Evolutionary conservation across 768 basidiomycete species (phyloP), one percentile per base, ranked within the genome.

Genomic region (Imleria badia): DNA sequence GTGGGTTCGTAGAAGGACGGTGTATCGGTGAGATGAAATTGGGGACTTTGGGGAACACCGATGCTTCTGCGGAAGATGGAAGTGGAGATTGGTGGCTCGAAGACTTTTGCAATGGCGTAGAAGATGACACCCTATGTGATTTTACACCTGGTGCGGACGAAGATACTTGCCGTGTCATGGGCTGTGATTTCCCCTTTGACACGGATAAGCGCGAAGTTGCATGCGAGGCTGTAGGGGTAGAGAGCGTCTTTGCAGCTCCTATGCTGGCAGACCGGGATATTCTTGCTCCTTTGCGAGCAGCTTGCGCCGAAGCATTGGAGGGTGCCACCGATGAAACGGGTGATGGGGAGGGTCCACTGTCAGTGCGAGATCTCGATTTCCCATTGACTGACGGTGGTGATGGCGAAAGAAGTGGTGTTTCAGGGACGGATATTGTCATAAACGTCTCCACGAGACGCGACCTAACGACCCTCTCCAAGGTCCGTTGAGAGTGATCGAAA

Each of bases 21-120:
- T 94, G 93, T 45, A 91, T 78, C 0, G 82, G 78, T 3, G 94
- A 96, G 45, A 93, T 78, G 68, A 85, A 94, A 64, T 89, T 81
- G 3, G 89, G 84, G 11, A 71, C 65, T 40, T 60, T 52, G 12
- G 59, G 63, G 35, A 59, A 60, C 15, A 46, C 41, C 47, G 38
- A 45, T 33, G 51, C 45, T 48, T 55, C 55, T 23, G 58, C 10
- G 23, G 64, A 53, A 23, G 62, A 60, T 23, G 58, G 50, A 41
- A 63, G 65, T 6, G 69, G 53, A 3, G 61, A 55, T 20, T 63
- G 67, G 19, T 70, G 65, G 52, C 58, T 63, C 19, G 60, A 54
- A 31, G 70, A 59, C 52, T 56, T 69, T 49, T 63, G 60, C 36
- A 62, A 39, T 13, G 71, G 60, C 19, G 45, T 55, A 9, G 68